These are phyloP conservation scores for Ciborinia camelliae DNA, from an alignment of 2,329 filamentous ascomycete genomes.

Conservation along the genomic window DNA sequence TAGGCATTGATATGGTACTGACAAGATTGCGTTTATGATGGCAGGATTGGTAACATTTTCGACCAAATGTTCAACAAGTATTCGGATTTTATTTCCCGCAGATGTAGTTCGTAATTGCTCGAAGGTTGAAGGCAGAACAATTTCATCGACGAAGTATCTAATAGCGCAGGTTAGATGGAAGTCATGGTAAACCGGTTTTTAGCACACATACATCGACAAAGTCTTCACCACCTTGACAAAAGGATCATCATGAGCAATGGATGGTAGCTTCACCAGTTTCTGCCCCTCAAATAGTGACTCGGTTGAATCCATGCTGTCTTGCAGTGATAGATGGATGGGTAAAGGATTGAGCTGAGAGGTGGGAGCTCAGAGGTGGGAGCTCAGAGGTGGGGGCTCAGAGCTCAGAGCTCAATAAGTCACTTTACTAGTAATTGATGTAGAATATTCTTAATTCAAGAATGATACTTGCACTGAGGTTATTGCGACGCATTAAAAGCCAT, in stretches of 20 bases:
- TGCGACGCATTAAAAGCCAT: neutral
- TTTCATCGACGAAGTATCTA: constrained; percentile 60
- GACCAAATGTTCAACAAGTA: constrained; percentile 62
- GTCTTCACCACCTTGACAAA: constrained; percentile 66
- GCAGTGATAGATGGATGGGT: neutral
- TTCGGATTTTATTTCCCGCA: constrained; percentile 55
- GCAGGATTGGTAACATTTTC: constrained; percentile 62
- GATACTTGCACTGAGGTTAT: neutral
- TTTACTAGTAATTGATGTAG: no score
- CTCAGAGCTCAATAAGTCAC: neutral
- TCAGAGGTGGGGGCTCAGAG: no score
- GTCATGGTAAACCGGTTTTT: neutral
- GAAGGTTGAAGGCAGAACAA: constrained; percentile 65
- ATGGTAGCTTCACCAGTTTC: constrained; percentile 44
- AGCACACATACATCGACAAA: constrained; percentile 53
- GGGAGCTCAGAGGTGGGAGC: no score
- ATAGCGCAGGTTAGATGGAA: constrained; percentile 12
- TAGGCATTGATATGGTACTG: constrained; percentile 39
- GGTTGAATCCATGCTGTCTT: neutral
- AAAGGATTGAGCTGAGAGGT: neutral
- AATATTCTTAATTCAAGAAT: neutral
- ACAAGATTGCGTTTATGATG: constrained; percentile 72
- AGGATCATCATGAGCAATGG: constrained; percentile 54
- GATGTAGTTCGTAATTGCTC: constrained; percentile 69
- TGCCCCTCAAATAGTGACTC: neutral